Evolutionary conservation across 495 filamentous ascomycete species (phyloP), one percentile per base, ranked within the genome.

Genomic region (Terfezia claveryi): DNA sequence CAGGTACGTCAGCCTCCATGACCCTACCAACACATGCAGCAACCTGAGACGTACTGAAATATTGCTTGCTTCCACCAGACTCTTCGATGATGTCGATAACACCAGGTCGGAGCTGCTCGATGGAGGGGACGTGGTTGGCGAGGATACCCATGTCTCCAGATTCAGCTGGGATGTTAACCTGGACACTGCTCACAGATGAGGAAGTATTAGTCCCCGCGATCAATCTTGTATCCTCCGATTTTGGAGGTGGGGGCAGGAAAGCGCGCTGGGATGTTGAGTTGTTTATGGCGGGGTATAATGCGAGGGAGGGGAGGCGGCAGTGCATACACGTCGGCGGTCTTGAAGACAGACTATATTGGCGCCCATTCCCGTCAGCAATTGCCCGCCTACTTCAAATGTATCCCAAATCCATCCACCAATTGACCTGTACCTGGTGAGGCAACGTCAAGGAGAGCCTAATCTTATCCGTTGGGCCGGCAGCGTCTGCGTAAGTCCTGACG

Each of bases 111-210:
- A 99, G 77, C 76, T 99, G 91, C 77, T 99, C 91, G 64, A 99
- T 94, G 52, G 91, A 88, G 50, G 91, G 89, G 61, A 99, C 92
- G 79, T 99, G 91, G 75, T 89, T 87, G 69, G 91, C 91, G 63
- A 99, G 83, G 60, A 99, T 78, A 81, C 91, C 91, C 91, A 99
- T 99, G 64, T 95, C 92, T 65, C 91, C 91, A 54, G 88, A 88
- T 73, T 93, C 91, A 67, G 91, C 89, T 68, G 92, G 81, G 64
- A 99, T 78, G 79, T 99, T 99, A 75, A 99, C 92, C 74, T 99
- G 91, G 65, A 95, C 81, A 67, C 78, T 95, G 71, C 58, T 72
- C 72, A 54, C 5, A 6, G n/a, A 23, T 36, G 10, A n/a, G 14
- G 52, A 41, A 23, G 16, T 12, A 55, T 50, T 36, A 17, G 16